phyloP scores from a whole-genome alignment of 768 basidiomycete genomes.

The Phallus indusiatus region DNA sequence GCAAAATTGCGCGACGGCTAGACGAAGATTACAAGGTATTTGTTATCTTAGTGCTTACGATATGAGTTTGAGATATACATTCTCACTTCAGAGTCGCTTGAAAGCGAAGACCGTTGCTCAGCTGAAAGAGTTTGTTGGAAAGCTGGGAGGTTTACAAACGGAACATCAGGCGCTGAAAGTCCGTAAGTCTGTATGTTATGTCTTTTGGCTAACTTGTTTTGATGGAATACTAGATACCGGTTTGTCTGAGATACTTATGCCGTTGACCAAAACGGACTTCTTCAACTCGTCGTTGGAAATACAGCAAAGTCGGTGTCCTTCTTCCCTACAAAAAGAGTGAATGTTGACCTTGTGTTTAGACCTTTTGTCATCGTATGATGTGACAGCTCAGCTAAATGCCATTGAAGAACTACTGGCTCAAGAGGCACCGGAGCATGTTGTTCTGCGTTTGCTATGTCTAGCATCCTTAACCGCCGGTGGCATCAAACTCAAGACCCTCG shows the following conservation, averaged over 20 bases:
- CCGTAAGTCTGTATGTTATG: conserved; percentile 45
- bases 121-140: conserved; percentile 90
- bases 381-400: conserved; percentile 64
- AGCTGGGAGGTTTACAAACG: conserved; percentile 81
- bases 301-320: conserved; percentile 69
- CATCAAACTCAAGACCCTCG: conserved; percentile 77
- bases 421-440: conserved; percentile 70
- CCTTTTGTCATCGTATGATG: conserved; percentile 87
- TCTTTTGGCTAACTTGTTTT: neutral
- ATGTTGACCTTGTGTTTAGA: conserved; percentile 36
- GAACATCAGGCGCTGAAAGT: conserved; percentile 85
- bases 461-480: conserved; percentile 79
- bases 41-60: neutral
- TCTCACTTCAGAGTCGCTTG: conserved; percentile 52
- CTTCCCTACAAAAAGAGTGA: conserved; percentile 9
- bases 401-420: conserved; percentile 90
- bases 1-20: conserved; percentile 69
- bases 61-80: conserved; percentile 1
- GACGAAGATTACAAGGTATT: conserved; percentile 88
- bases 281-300: conserved; percentile 92
- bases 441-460: conserved; percentile 76
- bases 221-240: conserved; percentile 61
- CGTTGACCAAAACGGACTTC: conserved; percentile 71
- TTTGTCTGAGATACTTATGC: conserved; percentile 84
- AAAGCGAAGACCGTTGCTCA: conserved; percentile 88